Conservation (phyloP, 2,329 filamentous ascomycete species). For the Penicillium psychrosexuale region DNA sequence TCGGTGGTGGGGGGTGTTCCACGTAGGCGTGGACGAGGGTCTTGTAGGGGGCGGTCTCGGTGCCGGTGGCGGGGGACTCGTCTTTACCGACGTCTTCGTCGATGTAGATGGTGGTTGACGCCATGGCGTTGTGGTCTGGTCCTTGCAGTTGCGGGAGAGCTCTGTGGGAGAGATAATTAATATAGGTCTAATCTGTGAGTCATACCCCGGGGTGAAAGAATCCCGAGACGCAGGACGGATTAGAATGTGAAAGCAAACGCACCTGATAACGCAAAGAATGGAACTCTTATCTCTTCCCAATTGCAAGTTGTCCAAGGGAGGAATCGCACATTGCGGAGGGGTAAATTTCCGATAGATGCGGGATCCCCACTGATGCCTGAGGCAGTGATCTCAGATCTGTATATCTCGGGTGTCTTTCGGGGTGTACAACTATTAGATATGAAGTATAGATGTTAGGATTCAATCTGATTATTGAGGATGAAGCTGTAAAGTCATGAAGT, state of each 20-base stretch:
- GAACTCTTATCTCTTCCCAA: slow-evolving; percentile 11
- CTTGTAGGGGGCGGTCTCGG: slow-evolving; percentile 75
- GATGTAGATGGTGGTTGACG: slow-evolving; percentile 60
- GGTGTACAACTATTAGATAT: not conserved
- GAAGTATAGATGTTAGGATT: too few relatives aligned
- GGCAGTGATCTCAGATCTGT: slow-evolving; percentile 15
- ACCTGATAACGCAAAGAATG: slow-evolving; percentile 5
- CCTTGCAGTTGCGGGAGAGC: slow-evolving; percentile 1
- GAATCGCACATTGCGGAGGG: slow-evolving; percentile 27
- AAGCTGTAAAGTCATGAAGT: too few relatives aligned
- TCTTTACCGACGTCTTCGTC: slow-evolving; percentile 78
- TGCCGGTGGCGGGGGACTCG: slow-evolving; percentile 63
- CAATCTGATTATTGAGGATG: too few relatives aligned
- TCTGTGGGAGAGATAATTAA: slow-evolving; percentile 7
- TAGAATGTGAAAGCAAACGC: not conserved
- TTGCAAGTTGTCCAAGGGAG: slow-evolving; percentile 9
- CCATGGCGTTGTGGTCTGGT: slow-evolving; percentile 27
- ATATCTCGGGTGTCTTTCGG: slow-evolving; percentile 1
- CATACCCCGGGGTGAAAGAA: slow-evolving; percentile 9
- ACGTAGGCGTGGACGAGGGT: slow-evolving; percentile 74
- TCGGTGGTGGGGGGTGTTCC: slow-evolving; percentile 61
- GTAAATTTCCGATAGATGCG: slow-evolving; percentile 32
- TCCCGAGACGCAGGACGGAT: not conserved
- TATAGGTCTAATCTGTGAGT: slow-evolving; percentile 15
- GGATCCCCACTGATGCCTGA: slow-evolving; percentile 27